Evolutionary conservation across 129 eudicot genomes (phyloP).

Genomic region (Erigeron canadensis): DNA sequence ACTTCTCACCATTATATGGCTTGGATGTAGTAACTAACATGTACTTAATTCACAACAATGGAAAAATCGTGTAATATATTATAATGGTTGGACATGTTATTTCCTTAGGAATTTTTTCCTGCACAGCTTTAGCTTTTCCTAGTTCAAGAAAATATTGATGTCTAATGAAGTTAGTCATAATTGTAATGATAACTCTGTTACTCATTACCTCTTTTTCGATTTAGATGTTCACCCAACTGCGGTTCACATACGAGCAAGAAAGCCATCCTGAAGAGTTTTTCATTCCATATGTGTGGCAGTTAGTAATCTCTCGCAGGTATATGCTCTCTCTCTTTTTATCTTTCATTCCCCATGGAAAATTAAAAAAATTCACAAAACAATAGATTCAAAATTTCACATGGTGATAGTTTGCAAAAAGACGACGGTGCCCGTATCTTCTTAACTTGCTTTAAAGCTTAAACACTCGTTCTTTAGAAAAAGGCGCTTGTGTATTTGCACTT

Average conservation of each 20-base stretch:
- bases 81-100: neutral
- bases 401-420: slow-evolving; percentile 15
- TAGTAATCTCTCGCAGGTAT: slow-evolving; percentile 76
- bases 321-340: slow-evolving; percentile 1
- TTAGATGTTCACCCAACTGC: slow-evolving; percentile 84
- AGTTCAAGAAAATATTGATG: neutral
- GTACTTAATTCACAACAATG: neutral
- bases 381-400: slow-evolving; percentile 15
- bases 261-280: slow-evolving; percentile 97
- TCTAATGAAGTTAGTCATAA: neutral
- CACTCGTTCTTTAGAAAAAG: slow-evolving; percentile 1
- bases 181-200: neutral
- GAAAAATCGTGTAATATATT: neutral
- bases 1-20: neutral
- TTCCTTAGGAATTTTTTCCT: neutral
- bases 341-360: neutral
- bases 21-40: slow-evolving; percentile 4
- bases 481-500: neutral
- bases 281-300: slow-evolving; percentile 97
- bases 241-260: slow-evolving; percentile 96
- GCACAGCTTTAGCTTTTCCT: neutral
- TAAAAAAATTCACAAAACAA: neutral
- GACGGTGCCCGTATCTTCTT: slow-evolving; percentile 2
- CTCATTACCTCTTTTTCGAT: neutral
- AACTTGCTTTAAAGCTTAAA: neutral